phyloP scores from a whole-genome alignment of 768 basidiomycete genomes.

The Phanerochaete sordida region DNA sequence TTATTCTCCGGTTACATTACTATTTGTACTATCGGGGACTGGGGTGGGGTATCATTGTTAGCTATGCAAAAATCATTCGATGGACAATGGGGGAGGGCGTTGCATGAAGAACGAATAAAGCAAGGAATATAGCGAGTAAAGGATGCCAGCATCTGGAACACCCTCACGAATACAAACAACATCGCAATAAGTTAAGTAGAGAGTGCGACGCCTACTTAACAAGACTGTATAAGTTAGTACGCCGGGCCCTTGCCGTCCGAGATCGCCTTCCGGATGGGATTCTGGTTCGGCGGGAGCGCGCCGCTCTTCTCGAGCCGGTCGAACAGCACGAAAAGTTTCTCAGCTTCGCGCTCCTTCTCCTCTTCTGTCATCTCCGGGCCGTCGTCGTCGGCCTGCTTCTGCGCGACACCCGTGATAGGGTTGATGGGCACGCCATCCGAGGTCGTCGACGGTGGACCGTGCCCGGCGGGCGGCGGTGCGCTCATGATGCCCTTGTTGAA shows the following conservation, averaged over 20 bases:
- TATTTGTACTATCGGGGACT: conserved; percentile 2
- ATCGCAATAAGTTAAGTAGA: not conserved
- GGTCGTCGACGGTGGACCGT: conserved; percentile 29
- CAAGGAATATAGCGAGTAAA: not conserved
- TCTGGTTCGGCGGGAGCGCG: conserved; percentile 57
- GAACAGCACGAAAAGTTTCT: conserved; percentile 88
- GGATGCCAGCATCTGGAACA: conserved; percentile 11
- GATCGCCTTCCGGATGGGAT: conserved; percentile 72
- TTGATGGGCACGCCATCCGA: conserved; percentile 53
- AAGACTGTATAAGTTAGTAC: not conserved
- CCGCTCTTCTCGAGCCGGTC: conserved; percentile 82
- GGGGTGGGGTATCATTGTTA: conserved; percentile 4
- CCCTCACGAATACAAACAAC: conserved; percentile 1
- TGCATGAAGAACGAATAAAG: conserved; percentile 2
- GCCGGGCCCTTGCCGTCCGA: conserved; percentile 35
- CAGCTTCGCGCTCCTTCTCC: conserved; percentile 92
- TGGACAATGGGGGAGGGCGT: not conserved
- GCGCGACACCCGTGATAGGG: conserved; percentile 81
- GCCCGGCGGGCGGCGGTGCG: conserved; percentile 42
- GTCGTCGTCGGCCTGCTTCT: conserved; percentile 32
- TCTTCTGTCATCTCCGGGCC: conserved; percentile 79
- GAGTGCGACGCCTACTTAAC: not conserved
- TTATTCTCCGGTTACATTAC: conserved; percentile 6
- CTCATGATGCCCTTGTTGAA: conserved; percentile 85
- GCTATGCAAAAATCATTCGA: conserved; percentile 1